Evolutionary conservation across 495 filamentous ascomycete genomes (phyloP), one percentile per base, ranked within the genome.

Genomic region (Aspergillus homomorphus): DNA sequence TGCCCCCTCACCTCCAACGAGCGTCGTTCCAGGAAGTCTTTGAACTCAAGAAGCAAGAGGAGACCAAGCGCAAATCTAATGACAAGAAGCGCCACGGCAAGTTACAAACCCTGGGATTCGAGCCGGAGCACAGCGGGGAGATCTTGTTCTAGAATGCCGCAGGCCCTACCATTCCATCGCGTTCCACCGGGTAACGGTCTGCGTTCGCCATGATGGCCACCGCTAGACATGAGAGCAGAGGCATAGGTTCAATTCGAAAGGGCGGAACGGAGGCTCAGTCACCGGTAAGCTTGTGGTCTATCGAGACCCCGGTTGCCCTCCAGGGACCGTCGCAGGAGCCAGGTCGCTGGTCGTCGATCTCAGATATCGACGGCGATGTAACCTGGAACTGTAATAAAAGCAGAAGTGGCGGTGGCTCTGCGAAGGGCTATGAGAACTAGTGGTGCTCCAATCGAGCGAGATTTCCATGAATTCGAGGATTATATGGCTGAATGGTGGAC

Each of bases 41-140:
- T 66, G 83, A 82, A 41, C 69, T 92, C 18, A 87, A 87, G 61
- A 89, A 89, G 66, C 77, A 88, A 62, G 85, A 84, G 62, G 83
- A 87, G 41, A 74, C 68, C 45, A 81, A 86, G 58, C 82, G 87
- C 58, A 92, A 92, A 78, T 72, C 60, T 3, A 80, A 75, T 57
- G 91, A 95, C 57, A 94, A 90, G 77, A 77, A 77, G 56, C 83
- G 83, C 65, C 64, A 86, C 26, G 81, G 76, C 66, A 89, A 88
- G 72, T 77, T 97, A 53, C 76, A 83, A 7, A 83, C 78, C 7
- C 74, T 92, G 30, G 93, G 93, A 1, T 96, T 96, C 65, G 93
- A 96, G 74, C 89, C 88, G 20, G 92, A 97, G 72, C 88, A 87
- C 65, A 75, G 82, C 41, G 90, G 89, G 7, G 90, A 93, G 69